A percentile compares a stretch with the other conserved stretches of the same genome.
phyloP scores from a whole-genome alignment of 2,329 filamentous ascomycete species.

The Dactylellina leptospora region DNA sequence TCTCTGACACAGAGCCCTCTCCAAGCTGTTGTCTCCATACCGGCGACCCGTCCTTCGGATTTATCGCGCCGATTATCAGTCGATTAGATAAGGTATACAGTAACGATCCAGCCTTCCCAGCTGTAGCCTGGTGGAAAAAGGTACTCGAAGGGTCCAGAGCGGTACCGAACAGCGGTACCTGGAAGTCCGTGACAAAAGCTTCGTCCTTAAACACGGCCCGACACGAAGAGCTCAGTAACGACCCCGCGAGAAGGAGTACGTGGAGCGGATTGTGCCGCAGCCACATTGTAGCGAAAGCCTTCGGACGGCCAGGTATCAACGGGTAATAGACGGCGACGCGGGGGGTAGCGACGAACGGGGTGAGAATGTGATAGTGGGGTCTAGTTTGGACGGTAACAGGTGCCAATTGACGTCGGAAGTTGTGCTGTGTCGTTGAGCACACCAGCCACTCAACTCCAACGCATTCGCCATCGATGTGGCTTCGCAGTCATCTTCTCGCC shows the following conservation, averaged over 20 bases:
- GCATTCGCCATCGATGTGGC: slow-evolving; percentile 6
- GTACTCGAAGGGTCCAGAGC: slow-evolving; percentile 79
- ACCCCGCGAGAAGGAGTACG: slow-evolving; percentile 56
- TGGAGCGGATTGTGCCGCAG: slow-evolving; percentile 48
- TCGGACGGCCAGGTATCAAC: slow-evolving; percentile 9
- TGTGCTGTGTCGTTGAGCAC: slow-evolving; percentile 42
- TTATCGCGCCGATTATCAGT: slow-evolving; percentile 83
- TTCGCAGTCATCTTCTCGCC: background rate
- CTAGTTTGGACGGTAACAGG: slow-evolving; percentile 2
- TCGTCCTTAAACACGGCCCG: slow-evolving; percentile 86
- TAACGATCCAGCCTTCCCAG: slow-evolving; percentile 83
- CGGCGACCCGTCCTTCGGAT: slow-evolving; percentile 82
- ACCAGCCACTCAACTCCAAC: slow-evolving; percentile 17
- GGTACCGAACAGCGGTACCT: slow-evolving; percentile 85
- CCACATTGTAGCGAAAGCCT: slow-evolving; percentile 42
- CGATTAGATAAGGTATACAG: slow-evolving; percentile 91
- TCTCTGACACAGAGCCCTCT: slow-evolving; percentile 59
- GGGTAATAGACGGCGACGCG: slow-evolving; percentile 13
- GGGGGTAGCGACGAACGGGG: slow-evolving; percentile 15
- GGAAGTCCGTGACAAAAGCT: slow-evolving; percentile 90
- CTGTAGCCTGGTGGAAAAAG: slow-evolving; percentile 90
- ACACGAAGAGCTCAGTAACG: slow-evolving; percentile 65
- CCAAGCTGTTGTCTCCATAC: slow-evolving; percentile 84
- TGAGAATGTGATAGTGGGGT: slow-evolving; percentile 39
- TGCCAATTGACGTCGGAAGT: slow-evolving; percentile 40